phyloP scores from a whole-genome alignment of 202 grass and related monocot species.

The Schoenoplectus tabernaemontani region DNA sequence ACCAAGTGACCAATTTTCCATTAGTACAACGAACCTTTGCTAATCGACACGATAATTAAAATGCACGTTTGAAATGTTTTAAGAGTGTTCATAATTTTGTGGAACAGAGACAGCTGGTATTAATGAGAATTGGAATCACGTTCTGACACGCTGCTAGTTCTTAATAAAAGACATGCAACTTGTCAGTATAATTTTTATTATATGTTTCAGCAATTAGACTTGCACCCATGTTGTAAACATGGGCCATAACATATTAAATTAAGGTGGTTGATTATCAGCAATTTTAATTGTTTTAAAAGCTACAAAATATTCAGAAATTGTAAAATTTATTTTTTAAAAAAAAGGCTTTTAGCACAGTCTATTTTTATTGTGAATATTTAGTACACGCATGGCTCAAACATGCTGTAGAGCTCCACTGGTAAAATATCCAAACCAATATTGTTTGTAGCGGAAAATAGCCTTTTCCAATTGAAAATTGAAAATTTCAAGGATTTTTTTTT shows the following conservation, averaged over 20 bases:
- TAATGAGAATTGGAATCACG: background rate
- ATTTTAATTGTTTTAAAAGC: background rate
- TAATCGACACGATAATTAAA: background rate
- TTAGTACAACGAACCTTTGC: background rate
- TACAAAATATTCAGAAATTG: background rate
- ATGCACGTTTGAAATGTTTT: conserved; percentile 6
- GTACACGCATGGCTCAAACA: background rate
- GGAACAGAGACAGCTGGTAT: background rate
- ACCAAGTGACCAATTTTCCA: background rate
- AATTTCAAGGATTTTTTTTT: background rate
- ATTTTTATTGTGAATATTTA: no score
- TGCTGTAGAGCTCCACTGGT: background rate
- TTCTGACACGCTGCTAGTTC: background rate
- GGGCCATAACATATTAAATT: background rate
- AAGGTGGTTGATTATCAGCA: no score
- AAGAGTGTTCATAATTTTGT: background rate
- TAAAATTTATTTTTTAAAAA: background rate
- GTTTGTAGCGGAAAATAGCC: background rate
- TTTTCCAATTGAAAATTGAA: background rate
- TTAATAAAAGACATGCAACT: background rate
- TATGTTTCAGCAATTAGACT: background rate
- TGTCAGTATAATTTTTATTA: background rate
- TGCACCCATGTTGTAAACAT: background rate
- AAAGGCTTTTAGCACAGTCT: background rate
- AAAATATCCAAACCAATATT: background rate